Conservation (phyloP, 2,329 filamentous ascomycete genomes). For the Cladosporium sp. region DNA sequence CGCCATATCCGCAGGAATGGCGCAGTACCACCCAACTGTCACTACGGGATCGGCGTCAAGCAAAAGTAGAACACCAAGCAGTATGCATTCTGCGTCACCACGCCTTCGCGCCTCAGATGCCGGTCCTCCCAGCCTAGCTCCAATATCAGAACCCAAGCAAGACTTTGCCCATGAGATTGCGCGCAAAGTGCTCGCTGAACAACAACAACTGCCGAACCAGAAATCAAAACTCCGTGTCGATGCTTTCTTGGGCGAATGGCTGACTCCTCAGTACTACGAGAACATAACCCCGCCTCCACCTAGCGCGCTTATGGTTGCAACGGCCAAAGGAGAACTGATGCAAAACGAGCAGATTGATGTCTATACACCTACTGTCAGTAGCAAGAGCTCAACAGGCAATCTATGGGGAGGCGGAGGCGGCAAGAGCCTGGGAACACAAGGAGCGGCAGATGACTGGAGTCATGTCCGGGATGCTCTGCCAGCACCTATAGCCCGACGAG, state of each 20-base stretch:
- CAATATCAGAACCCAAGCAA: constrained; percentile 35
- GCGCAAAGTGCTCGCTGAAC: constrained; percentile 31
- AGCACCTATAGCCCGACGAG: constrained; percentile 39
- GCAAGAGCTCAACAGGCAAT: constrained; percentile 30
- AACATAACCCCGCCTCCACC: constrained; percentile 83
- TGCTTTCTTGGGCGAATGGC: constrained; percentile 92
- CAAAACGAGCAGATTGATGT: constrained; percentile 62
- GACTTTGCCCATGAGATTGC: constrained; percentile 35
- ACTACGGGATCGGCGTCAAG: constrained; percentile 22
- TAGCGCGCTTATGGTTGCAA: constrained; percentile 80
- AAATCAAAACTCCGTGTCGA: constrained; percentile 74
- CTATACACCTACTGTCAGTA: constrained; percentile 35
- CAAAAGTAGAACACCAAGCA: constrained; percentile 25
- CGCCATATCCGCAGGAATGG: constrained; percentile 79
- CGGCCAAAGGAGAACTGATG: constrained; percentile 82
- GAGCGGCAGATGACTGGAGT: constrained; percentile 27
- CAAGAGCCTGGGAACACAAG: constrained; percentile 13
- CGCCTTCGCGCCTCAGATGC: constrained; percentile 25
- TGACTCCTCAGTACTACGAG: constrained; percentile 89
- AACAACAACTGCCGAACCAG: constrained; percentile 27
- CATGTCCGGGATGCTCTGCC: constrained; percentile 24
- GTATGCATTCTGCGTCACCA: constrained; percentile 32
- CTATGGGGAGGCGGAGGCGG: constrained; percentile 45
- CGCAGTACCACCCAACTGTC: constrained; percentile 54
- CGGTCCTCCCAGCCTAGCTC: constrained; percentile 22